Evolutionary conservation across 225 moss, liverwort and hornwort genomes (phyloP).

Genomic region (Antitrichia curtipendula): DNA sequence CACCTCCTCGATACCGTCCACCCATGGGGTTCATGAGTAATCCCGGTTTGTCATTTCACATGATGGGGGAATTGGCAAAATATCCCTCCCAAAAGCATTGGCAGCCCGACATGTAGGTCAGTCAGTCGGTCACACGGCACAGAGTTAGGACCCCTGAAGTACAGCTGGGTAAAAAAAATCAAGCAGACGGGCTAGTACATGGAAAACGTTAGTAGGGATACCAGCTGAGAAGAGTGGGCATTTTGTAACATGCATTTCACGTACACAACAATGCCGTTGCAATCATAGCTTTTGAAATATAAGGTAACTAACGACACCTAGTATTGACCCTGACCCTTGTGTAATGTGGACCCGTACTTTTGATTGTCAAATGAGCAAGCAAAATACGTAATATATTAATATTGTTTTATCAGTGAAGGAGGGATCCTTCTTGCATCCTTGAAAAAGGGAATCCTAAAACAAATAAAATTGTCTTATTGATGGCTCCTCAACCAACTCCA

Average conservation of each 20-base stretch:
- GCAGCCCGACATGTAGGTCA: neutral
- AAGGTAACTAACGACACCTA: neutral
- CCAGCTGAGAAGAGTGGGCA: fast-evolving
- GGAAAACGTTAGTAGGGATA: neutral
- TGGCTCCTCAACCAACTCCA: no score
- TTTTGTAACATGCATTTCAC: neutral
- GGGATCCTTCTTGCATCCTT: neutral
- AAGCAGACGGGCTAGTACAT: neutral
- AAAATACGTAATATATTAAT: no score
- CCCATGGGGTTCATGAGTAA: neutral
- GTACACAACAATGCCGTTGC: no score
- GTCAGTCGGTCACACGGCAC: no score
- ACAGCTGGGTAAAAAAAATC: neutral
- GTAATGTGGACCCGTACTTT: neutral
- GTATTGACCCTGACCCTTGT: no score
- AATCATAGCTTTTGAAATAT: neutral
- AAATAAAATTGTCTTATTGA: no score
- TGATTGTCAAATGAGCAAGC: no score
- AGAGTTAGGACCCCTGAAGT: neutral
- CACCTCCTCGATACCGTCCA: neutral
- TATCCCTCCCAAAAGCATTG: neutral
- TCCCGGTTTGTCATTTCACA: neutral
- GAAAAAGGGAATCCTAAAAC: fast-evolving
- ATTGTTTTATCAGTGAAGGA: neutral
- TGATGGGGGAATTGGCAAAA: neutral